These are phyloP conservation scores for Papilionanthe hybrid DNA, from an alignment of 116 monocot genomes.

Conservation along the genomic window DNA sequence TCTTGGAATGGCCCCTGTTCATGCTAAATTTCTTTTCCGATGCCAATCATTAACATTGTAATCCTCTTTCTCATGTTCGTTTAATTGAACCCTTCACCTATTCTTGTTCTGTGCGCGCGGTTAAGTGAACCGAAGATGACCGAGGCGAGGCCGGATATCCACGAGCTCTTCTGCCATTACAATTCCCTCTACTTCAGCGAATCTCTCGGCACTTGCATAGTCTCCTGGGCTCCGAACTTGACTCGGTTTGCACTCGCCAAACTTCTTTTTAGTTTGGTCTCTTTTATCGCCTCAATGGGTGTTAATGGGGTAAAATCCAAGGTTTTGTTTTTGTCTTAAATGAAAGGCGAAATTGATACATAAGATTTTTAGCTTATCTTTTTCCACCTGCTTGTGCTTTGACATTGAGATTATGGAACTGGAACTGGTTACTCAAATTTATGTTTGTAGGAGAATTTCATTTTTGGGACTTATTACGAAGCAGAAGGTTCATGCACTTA, in stretches of 20 bases:
- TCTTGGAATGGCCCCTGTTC: neutral
- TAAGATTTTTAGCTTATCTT: neutral
- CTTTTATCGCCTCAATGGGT: neutral
- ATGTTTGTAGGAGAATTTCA: neutral
- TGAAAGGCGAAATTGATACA: neutral
- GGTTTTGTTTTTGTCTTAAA: neutral
- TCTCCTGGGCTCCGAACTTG: slow-evolving; percentile 6
- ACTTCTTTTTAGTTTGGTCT: neutral
- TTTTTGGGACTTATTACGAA: neutral
- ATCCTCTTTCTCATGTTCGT: neutral
- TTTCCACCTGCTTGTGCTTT: neutral
- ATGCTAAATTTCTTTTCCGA: neutral
- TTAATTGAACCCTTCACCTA: neutral
- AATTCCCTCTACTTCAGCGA: slow-evolving; percentile 11
- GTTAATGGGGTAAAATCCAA: neutral
- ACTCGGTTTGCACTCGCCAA: neutral
- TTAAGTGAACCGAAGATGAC: slow-evolving; percentile 6
- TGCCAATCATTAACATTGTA: neutral
- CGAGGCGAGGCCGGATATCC: slow-evolving; percentile 5
- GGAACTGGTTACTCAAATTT: neutral
- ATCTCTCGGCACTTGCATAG: slow-evolving; percentile 1
- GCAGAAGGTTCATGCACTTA: neutral
- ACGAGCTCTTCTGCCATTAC: slow-evolving; percentile 13
- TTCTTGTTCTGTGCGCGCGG: neutral
- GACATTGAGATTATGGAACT: neutral